Conservation (phyloP, 768 basidiomycete species). For the Suillus clintonianus region DNA sequence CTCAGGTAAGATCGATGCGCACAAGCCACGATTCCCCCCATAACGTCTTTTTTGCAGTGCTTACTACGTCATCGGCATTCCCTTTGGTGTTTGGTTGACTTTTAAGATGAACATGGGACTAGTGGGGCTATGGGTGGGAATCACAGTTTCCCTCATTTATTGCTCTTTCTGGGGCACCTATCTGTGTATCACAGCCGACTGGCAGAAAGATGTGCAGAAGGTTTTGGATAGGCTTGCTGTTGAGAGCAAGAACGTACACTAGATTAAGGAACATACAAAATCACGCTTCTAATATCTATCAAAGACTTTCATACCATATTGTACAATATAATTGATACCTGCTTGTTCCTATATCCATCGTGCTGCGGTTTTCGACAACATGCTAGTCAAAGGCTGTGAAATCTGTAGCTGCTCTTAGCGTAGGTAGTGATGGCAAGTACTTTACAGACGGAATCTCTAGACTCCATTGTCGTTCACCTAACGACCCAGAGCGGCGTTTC, state of each 20-base stretch:
- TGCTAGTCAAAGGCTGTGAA: too few species aligned
- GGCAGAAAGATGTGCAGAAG: constrained; percentile 68
- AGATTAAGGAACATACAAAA: neutral
- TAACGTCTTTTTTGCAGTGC: constrained; percentile 34
- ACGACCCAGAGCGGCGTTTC: too few species aligned
- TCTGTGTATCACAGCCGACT: constrained; percentile 63
- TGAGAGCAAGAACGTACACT: constrained; percentile 23
- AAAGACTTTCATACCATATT: neutral
- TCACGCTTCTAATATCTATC: neutral
- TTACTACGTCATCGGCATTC: constrained; percentile 85
- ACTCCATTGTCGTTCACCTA: too few species aligned
- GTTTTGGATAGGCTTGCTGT: constrained; percentile 52
- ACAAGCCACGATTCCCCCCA: constrained; percentile 1
- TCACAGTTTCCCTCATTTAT: constrained; percentile 68
- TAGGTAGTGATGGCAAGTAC: too few species aligned
- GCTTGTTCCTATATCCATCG: too few species aligned
- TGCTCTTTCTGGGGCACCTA: constrained; percentile 52
- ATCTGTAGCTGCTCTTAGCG: too few species aligned
- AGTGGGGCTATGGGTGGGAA: constrained; percentile 82
- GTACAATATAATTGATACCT: too few species aligned
- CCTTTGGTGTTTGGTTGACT: constrained; percentile 76
- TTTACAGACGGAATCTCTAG: too few species aligned
- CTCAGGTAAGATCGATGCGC: constrained; percentile 48
- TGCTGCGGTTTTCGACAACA: too few species aligned
- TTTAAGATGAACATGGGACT: constrained; percentile 62